Base-by-base conservation (phyloP, 371 early-diverging fungal genomes). In the Lichtheimia ramosa region DNA sequence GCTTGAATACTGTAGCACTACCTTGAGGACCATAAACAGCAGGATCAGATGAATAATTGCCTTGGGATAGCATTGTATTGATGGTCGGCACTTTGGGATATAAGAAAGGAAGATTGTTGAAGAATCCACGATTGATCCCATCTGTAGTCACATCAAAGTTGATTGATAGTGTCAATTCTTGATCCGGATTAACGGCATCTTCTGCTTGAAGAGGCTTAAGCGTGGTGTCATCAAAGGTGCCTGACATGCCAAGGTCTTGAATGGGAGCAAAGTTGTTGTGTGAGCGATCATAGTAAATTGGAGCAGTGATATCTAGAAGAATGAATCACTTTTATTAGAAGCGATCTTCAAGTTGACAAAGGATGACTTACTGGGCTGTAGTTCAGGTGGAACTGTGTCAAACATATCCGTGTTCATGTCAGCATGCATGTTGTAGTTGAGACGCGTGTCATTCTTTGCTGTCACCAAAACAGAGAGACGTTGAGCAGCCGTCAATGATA, bases 371-470 rank as follows among this genome's bases (percentile, higher is more conserved):
- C 65, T 84, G 58, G 82, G 51, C 24, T 73, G 43, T 23, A 90
- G 76, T n/a, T 60, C 73, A 0, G 59, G 71, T 0, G 89, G 88
- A 25, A 83, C 62, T 25, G 43, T 48, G 63, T 89, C 90, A 63
- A 91, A 89, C 86, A 89, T 87, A 63, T 66, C 74, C n/a, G 75
- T 75, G 51, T 90, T 83, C 85, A 91, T 85, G 56, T 87, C 86
- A 18, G 84, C 87, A 53, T 88, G 88, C 65, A 91, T 65, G 34
- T 68, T 50, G 63, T 86, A 92, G 75, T 92, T 92, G 41, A 58
- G 27, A 51, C 68, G 60, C 20, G 85, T 82, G 28, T 66, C 68
- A 52, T 78, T 68, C 68, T 81, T 86, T 56, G 90, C 89, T 13
- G 69, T 84, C 27, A 89, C 83, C n/a, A 89, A 79, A 24, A 89